Evolutionary conservation across 2,329 filamentous ascomycete genomes (phyloP).

Genomic region (Fusarium napiforme): DNA sequence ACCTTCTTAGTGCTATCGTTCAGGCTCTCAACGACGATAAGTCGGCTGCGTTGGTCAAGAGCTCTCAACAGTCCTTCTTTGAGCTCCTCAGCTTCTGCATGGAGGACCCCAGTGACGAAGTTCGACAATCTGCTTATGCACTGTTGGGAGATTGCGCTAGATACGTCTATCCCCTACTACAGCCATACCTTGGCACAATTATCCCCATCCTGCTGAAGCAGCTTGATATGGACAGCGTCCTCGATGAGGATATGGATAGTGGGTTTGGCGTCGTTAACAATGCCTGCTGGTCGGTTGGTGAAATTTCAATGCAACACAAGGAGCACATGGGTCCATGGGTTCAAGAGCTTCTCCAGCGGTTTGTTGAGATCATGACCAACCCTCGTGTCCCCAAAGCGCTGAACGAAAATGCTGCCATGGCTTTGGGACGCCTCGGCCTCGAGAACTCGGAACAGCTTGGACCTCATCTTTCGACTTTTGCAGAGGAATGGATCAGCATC

Average conservation of each 20-base stretch:
- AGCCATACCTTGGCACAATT: conserved; percentile 76
- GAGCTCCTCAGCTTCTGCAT: conserved; percentile 91
- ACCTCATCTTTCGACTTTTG: conserved; percentile 81
- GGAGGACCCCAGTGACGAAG: conserved; percentile 90
- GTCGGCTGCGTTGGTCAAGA: conserved; percentile 79
- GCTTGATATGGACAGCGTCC: conserved; percentile 81
- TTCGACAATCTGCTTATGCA: conserved; percentile 95
- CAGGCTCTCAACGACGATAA: conserved; percentile 83
- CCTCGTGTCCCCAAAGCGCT: conserved; percentile 86
- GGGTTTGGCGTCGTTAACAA: conserved; percentile 97
- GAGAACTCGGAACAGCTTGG: conserved; percentile 81
- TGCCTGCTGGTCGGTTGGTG: conserved; percentile 95
- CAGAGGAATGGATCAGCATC: conserved; percentile 80
- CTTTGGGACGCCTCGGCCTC: conserved; percentile 86
- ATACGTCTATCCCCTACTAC: conserved; percentile 86
- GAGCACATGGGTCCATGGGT: conserved; percentile 81
- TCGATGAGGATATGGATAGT: conserved; percentile 83
- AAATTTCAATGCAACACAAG: conserved; percentile 85
- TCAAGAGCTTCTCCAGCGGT: conserved; percentile 78
- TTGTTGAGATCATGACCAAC: conserved; percentile 86
- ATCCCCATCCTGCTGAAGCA: conserved; percentile 87
- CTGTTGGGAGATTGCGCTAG: conserved; percentile 94
- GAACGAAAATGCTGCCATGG: conserved; percentile 93
- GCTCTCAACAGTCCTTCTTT: conserved; percentile 85
- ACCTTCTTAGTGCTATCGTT: conserved; percentile 91